Conservation (phyloP, 495 filamentous ascomycete genomes). For the Acidomyces sp. region DNA sequence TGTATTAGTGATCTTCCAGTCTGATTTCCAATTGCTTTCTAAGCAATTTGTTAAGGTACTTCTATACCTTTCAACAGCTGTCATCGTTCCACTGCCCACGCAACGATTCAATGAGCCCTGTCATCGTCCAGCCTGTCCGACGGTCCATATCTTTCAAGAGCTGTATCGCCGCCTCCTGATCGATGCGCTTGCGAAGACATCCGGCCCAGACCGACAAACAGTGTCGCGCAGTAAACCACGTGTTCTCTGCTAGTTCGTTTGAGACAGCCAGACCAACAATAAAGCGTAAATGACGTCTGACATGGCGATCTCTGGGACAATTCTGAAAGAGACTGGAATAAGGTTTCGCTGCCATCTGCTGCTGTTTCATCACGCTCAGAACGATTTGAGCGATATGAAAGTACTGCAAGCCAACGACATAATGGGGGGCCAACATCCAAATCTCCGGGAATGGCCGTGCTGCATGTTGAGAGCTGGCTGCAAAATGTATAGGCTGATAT, state of each 20-base stretch:
- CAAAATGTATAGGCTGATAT: background rate
- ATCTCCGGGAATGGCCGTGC: background rate
- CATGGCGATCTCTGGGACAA: background rate
- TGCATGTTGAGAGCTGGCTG: background rate
- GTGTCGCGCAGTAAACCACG: background rate
- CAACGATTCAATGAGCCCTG: background rate
- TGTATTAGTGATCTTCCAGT: no score
- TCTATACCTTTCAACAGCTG: no score
- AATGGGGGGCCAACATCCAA: background rate
- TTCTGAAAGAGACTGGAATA: background rate
- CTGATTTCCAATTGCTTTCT: no score
- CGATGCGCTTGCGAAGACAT: background rate
- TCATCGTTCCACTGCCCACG: background rate
- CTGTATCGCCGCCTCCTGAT: background rate
- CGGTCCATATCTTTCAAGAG: background rate
- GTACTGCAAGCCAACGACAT: background rate
- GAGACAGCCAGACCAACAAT: background rate
- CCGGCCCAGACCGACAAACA: background rate
- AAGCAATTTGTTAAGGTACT: no score
- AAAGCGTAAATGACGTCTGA: background rate
- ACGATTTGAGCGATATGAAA: background rate
- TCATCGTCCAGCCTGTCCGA: background rate
- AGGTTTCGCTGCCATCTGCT: background rate
- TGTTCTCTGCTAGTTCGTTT: background rate
- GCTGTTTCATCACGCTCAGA: background rate